Conservation (phyloP, 2,329 filamentous ascomycete genomes). For the Fusarium solani-melongenae region DNA sequence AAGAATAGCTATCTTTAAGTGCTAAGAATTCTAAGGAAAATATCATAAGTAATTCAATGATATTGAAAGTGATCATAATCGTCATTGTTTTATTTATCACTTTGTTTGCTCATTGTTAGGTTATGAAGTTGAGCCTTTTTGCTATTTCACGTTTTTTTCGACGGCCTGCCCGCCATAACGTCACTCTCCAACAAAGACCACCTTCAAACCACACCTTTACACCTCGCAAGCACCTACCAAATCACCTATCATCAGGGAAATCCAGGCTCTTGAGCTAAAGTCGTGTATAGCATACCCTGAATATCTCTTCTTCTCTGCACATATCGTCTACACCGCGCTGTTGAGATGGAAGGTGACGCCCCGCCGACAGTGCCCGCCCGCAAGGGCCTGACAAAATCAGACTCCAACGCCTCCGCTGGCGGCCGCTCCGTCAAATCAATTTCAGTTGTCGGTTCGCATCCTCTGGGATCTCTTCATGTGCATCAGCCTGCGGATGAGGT, state of each 20-base stretch:
- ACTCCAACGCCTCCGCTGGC: constrained; percentile 45
- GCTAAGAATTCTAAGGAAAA: too few relatives aligned
- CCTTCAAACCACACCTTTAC: neutral
- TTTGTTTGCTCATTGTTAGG: too few relatives aligned
- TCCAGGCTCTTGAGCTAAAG: neutral
- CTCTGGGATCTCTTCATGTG: constrained; percentile 57
- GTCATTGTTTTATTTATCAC: too few relatives aligned
- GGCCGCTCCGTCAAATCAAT: constrained; percentile 50
- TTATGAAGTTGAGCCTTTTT: neutral
- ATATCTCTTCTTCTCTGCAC: neutral
- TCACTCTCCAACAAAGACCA: too few relatives aligned
- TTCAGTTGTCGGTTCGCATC: constrained; percentile 52
- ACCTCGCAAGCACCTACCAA: neutral
- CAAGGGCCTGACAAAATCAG: constrained; percentile 49
- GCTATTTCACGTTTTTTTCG: neutral
- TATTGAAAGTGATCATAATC: too few relatives aligned
- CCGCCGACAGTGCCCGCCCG: constrained; percentile 30
- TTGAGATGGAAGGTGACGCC: constrained; percentile 40
- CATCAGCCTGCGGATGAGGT: constrained; percentile 41
- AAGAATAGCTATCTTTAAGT: too few relatives aligned
- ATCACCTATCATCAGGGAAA: neutral
- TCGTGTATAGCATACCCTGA: neutral
- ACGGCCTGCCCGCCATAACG: neutral
- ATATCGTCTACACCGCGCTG: neutral
- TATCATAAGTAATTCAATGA: too few relatives aligned